Conservation (phyloP, 225 moss, liverwort and hornwort species). For the Pseudoscleropodium purum region DNA sequence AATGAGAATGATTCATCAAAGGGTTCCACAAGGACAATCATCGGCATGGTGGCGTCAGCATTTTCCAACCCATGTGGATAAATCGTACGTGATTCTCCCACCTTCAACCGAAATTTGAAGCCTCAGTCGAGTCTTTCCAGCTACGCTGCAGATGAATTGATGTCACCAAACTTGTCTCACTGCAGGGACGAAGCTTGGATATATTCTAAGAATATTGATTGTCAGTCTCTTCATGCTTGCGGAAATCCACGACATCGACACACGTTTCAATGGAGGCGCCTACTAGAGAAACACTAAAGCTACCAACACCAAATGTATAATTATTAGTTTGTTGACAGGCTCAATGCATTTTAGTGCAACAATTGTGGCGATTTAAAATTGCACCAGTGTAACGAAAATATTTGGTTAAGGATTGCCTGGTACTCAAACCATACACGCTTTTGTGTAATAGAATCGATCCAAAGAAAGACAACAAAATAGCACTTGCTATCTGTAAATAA, state of each 20-base stretch:
- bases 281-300: neutral
- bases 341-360: neutral
- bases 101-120: neutral
- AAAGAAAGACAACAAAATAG: neutral
- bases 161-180: neutral
- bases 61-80: neutral
- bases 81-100: neutral
- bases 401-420: too few relatives aligned
- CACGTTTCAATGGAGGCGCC: too few relatives aligned
- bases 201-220: too few relatives aligned
- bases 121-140: neutral
- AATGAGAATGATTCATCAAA: neutral
- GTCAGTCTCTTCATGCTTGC: neutral
- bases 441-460: neutral
- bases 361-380: neutral
- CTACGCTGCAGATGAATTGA: neutral
- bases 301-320: neutral
- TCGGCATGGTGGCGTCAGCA: neutral
- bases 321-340: neutral
- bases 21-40: neutral
- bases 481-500: neutral
- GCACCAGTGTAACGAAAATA: neutral
- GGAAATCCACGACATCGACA: neutral
- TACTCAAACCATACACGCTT: neutral
- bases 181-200: neutral